Percentiles rank a stretch among this genome's conserved stretches.
phyloP scores from a whole-genome alignment of 768 basidiomycete species.

The Boletus rufocinnamomeus region DNA sequence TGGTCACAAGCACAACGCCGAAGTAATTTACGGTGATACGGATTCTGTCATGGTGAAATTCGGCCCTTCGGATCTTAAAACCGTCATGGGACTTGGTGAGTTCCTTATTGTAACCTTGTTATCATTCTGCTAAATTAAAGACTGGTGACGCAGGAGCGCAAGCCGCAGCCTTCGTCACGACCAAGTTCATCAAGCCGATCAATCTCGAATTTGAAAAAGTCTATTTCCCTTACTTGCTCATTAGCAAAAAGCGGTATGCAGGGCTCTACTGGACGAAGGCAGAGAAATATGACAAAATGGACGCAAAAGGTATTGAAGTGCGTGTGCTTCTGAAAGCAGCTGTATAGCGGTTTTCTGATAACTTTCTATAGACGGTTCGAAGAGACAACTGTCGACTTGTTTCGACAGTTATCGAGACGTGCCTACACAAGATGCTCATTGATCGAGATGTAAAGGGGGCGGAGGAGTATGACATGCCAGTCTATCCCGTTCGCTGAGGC shows the following conservation, averaged over 20 bases:
- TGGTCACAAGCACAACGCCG: constrained; percentile 82
- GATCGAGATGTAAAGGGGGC: constrained; percentile 93
- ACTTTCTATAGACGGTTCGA: constrained; percentile 76
- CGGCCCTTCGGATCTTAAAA: constrained; percentile 81
- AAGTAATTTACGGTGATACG: constrained; percentile 98
- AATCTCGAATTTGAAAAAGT: constrained; percentile 99
- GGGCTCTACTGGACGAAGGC: constrained; percentile 96
- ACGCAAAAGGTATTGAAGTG: constrained; percentile 98
- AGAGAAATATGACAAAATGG: constrained; percentile 99
- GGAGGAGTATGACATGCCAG: constrained; percentile 64
- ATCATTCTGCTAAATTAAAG: not conserved
- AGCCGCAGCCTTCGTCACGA: constrained; percentile 89
- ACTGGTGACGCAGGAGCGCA: constrained; percentile 63
- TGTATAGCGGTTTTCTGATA: not conserved
- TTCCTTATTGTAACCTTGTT: constrained; percentile 1
- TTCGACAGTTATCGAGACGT: constrained; percentile 97
- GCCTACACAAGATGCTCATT: constrained; percentile 96
- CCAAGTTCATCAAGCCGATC: constrained; percentile 92
- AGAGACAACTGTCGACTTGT: constrained; percentile 99
- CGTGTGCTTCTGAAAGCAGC: constrained; percentile 18
- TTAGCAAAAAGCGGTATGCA: constrained; percentile 98
- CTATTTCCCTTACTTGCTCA: constrained; percentile 96
- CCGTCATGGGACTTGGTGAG: constrained; percentile 89
- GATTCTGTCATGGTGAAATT: constrained; percentile 99
- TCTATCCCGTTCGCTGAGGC: constrained; percentile 10